These are phyloP conservation scores for Diddensiella caesifluorescens DNA, from an alignment of 805 yeast genomes.

Conservation along the genomic window DNA sequence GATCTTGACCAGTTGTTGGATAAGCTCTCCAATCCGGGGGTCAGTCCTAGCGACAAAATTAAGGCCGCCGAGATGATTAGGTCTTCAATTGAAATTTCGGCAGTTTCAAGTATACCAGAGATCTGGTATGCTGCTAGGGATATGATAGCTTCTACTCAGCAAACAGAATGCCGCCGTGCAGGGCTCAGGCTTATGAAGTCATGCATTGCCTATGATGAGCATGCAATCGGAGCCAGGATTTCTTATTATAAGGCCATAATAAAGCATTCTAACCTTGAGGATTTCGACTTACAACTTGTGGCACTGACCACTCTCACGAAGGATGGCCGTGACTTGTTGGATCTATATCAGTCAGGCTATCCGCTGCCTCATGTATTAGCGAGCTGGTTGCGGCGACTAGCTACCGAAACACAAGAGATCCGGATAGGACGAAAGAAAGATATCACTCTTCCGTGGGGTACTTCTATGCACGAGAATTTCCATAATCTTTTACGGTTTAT, in stretches of 20 bases:
- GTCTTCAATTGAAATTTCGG: constrained; percentile 45
- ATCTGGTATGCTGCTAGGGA: constrained; percentile 68
- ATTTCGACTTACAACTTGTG: constrained; percentile 45
- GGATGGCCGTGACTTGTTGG: constrained; percentile 48
- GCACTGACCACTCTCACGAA: constrained; percentile 46
- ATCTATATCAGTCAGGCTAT: constrained; percentile 43
- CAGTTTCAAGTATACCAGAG: constrained; percentile 59
- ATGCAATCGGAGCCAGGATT: constrained; percentile 43
- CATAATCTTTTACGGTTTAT: constrained; percentile 36
- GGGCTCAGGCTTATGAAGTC: constrained; percentile 49
- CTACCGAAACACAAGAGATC: constrained; percentile 29
- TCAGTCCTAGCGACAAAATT: constrained; percentile 30
- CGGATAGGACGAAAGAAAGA: constrained; percentile 27
- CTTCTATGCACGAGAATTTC: constrained; percentile 27
- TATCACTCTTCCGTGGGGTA: constrained; percentile 28
- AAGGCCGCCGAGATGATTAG: constrained; percentile 49
- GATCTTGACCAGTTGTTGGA: constrained; percentile 30
- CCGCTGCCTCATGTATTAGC: constrained; percentile 37
- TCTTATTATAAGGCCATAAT: constrained; percentile 59
- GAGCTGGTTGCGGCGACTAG: constrained; percentile 34
- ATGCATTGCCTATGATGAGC: constrained; percentile 53
- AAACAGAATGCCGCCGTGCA: constrained; percentile 38
- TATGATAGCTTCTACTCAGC: constrained; percentile 39
- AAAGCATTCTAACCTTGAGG: constrained; percentile 44
- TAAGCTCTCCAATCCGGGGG: constrained; percentile 19